Base-by-base conservation (phyloP, 768 basidiomycete genomes). In the Chlorophyllum brunneum region DNA sequence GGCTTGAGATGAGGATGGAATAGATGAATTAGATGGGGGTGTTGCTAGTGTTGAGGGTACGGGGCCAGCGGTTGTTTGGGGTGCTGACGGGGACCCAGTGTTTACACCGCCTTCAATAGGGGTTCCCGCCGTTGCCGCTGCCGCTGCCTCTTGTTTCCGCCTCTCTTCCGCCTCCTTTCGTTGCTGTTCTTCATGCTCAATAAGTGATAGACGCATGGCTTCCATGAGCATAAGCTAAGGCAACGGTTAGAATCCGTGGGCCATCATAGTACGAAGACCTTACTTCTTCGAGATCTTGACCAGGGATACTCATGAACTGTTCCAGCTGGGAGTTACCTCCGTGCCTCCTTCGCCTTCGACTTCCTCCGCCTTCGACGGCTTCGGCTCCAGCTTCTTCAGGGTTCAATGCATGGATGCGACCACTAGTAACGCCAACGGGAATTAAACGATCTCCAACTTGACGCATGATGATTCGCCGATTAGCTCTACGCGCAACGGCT, bases 381-480 rank as follows among this genome's bases (percentile, higher is more conserved):
- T 69, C 67, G 11, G 70, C 72, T 48, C 73, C 74, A n/a, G 70
- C 79, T 54, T 85, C 85, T 52, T 85, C 77, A 16, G 81, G 75
- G 24, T 75, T 73, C 29, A 92, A 71, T 24, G 86, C 71, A 59
- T 88, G 87, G 48, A 88, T 81, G 20, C 91, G 81, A 53, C 85
- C 93, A 60, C 92, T 94, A 2, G 94, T 95, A 55, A 97, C 90
- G 23, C 97, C 97, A 20, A 99, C 92, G 26, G 97, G 97, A 54
- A 99, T 89, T 48, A 99, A 86, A 29, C 95, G 83, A 69, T 98
- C 97, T 50, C 97, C 97, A 27, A 98, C 92, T 68, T 98, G 93
- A 38, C 97, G 85, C 94, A 99, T 98, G 50, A 99, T 88, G 66
- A 98, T 95, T 39, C 97, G 81, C 62, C 97, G 78, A 65, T 95